These are phyloP conservation scores for Syzygium malaccense DNA, from an alignment of 441 rosid species.

Conservation along the genomic window DNA sequence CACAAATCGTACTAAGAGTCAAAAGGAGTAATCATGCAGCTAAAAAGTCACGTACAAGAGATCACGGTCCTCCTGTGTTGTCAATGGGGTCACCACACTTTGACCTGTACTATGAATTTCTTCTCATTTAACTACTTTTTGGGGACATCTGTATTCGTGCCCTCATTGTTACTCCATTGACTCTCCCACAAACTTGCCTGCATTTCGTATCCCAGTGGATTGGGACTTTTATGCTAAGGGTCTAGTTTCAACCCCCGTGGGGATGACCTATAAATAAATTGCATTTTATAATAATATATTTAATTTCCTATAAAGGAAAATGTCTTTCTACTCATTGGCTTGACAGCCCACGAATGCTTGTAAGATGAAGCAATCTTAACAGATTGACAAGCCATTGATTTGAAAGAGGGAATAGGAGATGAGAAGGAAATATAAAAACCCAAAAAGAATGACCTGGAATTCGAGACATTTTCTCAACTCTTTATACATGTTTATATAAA, in stretches of 20 bases:
- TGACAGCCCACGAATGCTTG: neutral
- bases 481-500: neutral
- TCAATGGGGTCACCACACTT: neutral
- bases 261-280: neutral
- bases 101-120: neutral
- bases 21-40: neutral
- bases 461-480: neutral
- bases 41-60: neutral
- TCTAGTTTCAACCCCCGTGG: neutral
- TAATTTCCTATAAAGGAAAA: neutral
- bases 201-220: neutral
- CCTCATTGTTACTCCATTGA: neutral
- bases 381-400: neutral
- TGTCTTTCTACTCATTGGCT: neutral
- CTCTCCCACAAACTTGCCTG: neutral
- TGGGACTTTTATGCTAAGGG: neutral
- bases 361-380: neutral
- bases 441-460: neutral
- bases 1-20: neutral
- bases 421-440: neutral
- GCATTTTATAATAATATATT: neutral
- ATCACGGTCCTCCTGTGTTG: neutral
- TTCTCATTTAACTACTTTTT: neutral
- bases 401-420: neutral
- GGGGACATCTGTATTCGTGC: neutral